These are phyloP conservation scores for Flaveria trinervia DNA, from an alignment of 129 eudicot genomes.

Conservation along the genomic window DNA sequence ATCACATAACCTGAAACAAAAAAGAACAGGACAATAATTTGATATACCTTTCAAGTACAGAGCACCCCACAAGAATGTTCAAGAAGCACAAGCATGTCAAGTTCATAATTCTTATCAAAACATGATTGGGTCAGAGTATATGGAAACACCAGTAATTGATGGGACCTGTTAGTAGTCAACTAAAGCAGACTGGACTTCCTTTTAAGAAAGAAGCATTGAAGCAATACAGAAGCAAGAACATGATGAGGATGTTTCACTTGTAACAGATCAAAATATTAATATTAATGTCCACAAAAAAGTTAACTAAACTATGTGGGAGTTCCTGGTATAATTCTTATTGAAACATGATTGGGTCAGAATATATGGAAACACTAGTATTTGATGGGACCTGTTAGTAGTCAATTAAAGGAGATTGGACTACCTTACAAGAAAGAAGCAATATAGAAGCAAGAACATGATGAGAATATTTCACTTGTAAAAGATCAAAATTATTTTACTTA, in stretches of 20 bases:
- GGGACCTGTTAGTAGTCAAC: slow-evolving; percentile 29
- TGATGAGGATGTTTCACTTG: slow-evolving; percentile 34
- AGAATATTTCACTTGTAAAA: slow-evolving; percentile 26
- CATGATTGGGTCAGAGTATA: slow-evolving; percentile 26
- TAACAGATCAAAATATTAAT: slow-evolving; percentile 11
- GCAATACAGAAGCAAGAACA: slow-evolving; percentile 23
- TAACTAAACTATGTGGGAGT: slow-evolving; percentile 20
- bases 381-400: slow-evolving; percentile 31
- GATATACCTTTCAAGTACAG: slow-evolving; percentile 8
- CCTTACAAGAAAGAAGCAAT: slow-evolving; percentile 33
- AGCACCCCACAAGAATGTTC: slow-evolving; percentile 21
- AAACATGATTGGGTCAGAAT: slow-evolving; percentile 25
- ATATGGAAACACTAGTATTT: slow-evolving; percentile 29
- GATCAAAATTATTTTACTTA: slow-evolving; percentile 13
- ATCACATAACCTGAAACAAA: slow-evolving; percentile 55
- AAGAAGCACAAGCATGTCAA: slow-evolving; percentile 39
- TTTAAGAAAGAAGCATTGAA: slow-evolving; percentile 24
- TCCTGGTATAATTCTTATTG: slow-evolving; percentile 15
- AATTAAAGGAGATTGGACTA: slow-evolving; percentile 2
- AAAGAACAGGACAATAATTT: slow-evolving; percentile 3
- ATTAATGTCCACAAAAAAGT: slow-evolving; percentile 14
- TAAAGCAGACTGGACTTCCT: slow-evolving; percentile 16
- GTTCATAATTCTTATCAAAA: slow-evolving; percentile 16
- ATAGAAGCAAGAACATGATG: slow-evolving; percentile 29
- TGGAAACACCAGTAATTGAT: slow-evolving; percentile 32